Conservation (phyloP, 345 rosid species). For the Populus euphratica region DNA sequence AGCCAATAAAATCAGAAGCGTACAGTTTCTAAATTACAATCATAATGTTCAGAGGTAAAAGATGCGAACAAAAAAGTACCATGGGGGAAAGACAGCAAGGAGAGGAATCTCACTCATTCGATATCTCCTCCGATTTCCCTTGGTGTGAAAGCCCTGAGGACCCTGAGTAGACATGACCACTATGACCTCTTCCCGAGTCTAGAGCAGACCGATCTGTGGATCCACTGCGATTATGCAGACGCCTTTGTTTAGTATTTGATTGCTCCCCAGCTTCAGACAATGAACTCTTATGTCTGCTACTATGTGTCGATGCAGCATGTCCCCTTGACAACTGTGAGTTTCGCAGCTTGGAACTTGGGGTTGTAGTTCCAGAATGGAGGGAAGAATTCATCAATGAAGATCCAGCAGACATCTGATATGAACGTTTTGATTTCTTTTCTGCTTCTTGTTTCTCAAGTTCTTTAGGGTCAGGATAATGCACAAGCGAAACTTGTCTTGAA, state of each 20-base stretch:
- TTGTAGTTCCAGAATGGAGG: constrained; percentile 26
- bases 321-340: constrained; percentile 22
- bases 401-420: constrained; percentile 29
- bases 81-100: neutral
- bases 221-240: constrained; percentile 5
- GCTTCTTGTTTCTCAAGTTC: constrained; percentile 41
- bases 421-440: constrained; percentile 20
- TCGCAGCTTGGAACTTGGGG: constrained; percentile 30
- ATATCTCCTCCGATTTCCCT: constrained; percentile 32
- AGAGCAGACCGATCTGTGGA: constrained; percentile 26
- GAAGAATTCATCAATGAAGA: constrained; percentile 37
- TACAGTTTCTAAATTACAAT: no score
- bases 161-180: constrained; percentile 28
- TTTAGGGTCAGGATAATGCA: constrained; percentile 59
- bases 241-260: constrained; percentile 39
- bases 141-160: constrained; percentile 27
- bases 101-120: constrained; percentile 20
- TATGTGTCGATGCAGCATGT: constrained; percentile 36
- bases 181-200: constrained; percentile 20
- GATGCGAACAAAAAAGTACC: neutral
- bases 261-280: constrained; percentile 30
- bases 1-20: no score
- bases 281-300: constrained; percentile 44
- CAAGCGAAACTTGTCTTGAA: constrained; percentile 54
- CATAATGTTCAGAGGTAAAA: neutral